Base-by-base conservation (phyloP, 2,329 filamentous ascomycete genomes). In the Pseudohalonectria lignicola region DNA sequence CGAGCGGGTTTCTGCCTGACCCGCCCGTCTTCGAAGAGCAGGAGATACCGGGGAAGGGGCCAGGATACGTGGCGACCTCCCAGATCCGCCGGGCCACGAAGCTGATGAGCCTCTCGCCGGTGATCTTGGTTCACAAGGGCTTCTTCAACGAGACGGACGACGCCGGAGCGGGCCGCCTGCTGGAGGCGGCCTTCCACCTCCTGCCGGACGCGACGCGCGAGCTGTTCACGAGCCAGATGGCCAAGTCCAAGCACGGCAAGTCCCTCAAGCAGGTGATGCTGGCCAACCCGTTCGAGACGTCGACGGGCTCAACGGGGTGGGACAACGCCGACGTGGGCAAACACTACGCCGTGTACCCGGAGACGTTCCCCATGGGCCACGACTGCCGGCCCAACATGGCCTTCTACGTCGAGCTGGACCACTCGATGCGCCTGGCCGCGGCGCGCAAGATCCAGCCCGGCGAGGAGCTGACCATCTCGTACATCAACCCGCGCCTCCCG, bases 381-480 rank as follows among this genome's bases (percentile, higher is more conserved):
- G 59, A 56, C 17, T 66, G 63, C 44, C 62, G 59, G 19, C 59
- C 62, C 2, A 64, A 64, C 41, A 56, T 61, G 9, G 52, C 49
- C 2, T 52, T 41, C 37, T 49, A 59, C 33, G 45, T 63, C 13
- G 56, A 62, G 36, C 30, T 43, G 0, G 41, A 63, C 3, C 53
- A 54, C 5, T 13, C 4, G 10, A 53, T 62, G 32, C 51, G 49
- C 5, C 53, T 59, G 1, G 54, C 52, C 3, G 57, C 54, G 1
- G 60, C 55, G 1, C 50, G 62, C 12, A 48, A 50, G 5, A 51
- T 62, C 13, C 39, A 38, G 4, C 19, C 45, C 4, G 60, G 54
- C 16, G 61, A 64, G 37, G 57, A 62, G 42, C 56, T 66, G 11
- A 57, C 52, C 2, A 56, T 65, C 4, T 47, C 56, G 10, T 63